Evolutionary conservation across 371 early-diverging fungal genomes (phyloP).

Genomic region (Lichtheimia corymbifera): DNA sequence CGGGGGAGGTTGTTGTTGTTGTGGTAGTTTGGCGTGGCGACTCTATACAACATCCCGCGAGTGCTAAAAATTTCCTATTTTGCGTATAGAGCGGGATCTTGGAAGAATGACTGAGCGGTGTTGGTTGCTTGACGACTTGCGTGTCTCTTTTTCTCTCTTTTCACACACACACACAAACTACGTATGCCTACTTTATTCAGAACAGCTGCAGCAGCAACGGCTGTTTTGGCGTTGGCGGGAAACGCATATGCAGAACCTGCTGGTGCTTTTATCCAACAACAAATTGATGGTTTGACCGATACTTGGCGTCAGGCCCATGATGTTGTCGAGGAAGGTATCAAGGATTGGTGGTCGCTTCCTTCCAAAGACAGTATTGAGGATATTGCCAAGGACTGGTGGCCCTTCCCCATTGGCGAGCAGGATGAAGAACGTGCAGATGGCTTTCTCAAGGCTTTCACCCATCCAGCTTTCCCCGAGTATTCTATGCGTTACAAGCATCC

Average conservation of each 20-base stretch:
- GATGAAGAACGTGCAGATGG: neutral
- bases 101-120: conserved; percentile 1
- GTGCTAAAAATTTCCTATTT: too few relatives aligned
- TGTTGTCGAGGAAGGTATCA: conserved; percentile 19
- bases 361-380: neutral
- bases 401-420: neutral
- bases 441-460: conserved; percentile 31
- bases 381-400: too few relatives aligned
- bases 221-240: conserved; percentile 5
- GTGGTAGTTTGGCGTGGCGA: too few relatives aligned
- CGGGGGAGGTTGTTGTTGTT: too few relatives aligned
- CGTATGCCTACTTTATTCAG: neutral
- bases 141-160: conserved; percentile 2
- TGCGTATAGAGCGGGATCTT: neutral
- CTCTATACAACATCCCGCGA: too few relatives aligned
- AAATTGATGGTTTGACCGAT: conserved; percentile 20
- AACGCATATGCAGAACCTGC: neutral
- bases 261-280: conserved; percentile 25
- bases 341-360: conserved; percentile 5
- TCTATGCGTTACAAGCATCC: conserved; percentile 65
- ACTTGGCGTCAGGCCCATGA: conserved; percentile 34
- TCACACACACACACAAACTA: neutral
- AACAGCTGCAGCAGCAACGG: conserved; percentile 8
- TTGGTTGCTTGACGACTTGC: neutral
- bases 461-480: conserved; percentile 71